Evolutionary conservation across 768 basidiomycete species (phyloP).

Genomic region (Phylloporus scabripes): DNA sequence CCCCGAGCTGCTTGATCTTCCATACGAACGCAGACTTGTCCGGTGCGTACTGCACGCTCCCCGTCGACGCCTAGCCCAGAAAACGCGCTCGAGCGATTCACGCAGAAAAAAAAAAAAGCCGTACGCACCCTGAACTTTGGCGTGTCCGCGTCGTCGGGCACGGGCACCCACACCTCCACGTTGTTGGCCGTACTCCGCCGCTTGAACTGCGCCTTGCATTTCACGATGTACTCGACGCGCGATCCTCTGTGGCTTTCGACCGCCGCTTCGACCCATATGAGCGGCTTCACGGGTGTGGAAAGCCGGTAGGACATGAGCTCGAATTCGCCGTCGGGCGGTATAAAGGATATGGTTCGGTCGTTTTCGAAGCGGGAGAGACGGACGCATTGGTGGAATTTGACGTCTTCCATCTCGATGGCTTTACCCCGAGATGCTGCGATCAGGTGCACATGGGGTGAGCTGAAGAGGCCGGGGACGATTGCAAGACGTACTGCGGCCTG

Average conservation of each 20-base stretch:
- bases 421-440: conserved; percentile 63
- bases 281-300: conserved; percentile 92
- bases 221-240: conserved; percentile 93
- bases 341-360: conserved; percentile 98
- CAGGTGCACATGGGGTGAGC: neutral
- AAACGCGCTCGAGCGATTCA: neutral
- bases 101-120: neutral
- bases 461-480: neutral
- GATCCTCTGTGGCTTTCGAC: conserved; percentile 95
- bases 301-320: conserved; percentile 98
- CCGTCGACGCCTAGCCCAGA: conserved; percentile 76
- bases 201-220: conserved; percentile 96
- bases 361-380: conserved; percentile 96
- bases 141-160: conserved; percentile 96
- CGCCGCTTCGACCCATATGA: conserved; percentile 91
- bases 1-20: conserved; percentile 98
- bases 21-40: conserved; percentile 98
- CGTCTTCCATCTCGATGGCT: conserved; percentile 99
- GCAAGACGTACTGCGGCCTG: conserved; percentile 74
- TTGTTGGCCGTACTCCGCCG: conserved; percentile 94
- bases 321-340: conserved; percentile 98
- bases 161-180: conserved; percentile 98
- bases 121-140: conserved; percentile 83
- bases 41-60: conserved; percentile 93
- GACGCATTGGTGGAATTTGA: conserved; percentile 99